Evolutionary conservation across 2,329 filamentous ascomycete genomes (phyloP), one percentile per base, ranked within the genome.

Genomic region (Colletotrichum limetticola): DNA sequence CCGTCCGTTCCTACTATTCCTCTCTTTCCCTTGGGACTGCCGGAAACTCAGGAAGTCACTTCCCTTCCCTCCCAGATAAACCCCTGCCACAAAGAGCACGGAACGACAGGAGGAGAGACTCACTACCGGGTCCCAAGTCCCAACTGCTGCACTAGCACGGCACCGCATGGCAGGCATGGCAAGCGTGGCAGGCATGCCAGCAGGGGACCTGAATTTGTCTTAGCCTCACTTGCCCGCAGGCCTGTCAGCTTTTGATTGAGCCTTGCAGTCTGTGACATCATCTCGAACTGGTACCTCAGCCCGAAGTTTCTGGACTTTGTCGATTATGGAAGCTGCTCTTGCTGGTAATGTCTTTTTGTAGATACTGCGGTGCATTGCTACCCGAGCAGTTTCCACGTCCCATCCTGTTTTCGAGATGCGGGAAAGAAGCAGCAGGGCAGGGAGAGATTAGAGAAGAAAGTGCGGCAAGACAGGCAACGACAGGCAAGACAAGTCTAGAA

Each of bases 171-270:
- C 60, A 58, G 53, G 53, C 61, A 56, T 37, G 56, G 56, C 53
- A 58, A 37, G 53, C 61, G n/a, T 37, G 56, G 56, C 28, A 28
- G 30, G 30, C 28, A 61, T 26, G 24, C 26, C 61, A 60, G 66
- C 70, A 72, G 69, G 70, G 66, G 70, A 32, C 35, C 66, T 65
- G 3, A 16, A 64, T 64, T 32, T 69, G 70, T 72, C 70, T 69
- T 60, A 56, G 69, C 52, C 64, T 37, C 52, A 55, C 37, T 30
- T 56, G 42, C 42, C 7, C 11, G 56, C 55, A 52, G 35, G 64
- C 64, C 37, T 67, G 46, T 53, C 46, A 52, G 12, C 8, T 35
- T 35, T 35, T 35, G 32, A 35, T 35, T 35, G 32, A 35, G 32
- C 32, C 32, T 22, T 22, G 22, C 14, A 32, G 32, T 60, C 22